Evolutionary conservation across 305 asterid genomes (phyloP).

Genomic region (Stenogyne calaminthoides): DNA sequence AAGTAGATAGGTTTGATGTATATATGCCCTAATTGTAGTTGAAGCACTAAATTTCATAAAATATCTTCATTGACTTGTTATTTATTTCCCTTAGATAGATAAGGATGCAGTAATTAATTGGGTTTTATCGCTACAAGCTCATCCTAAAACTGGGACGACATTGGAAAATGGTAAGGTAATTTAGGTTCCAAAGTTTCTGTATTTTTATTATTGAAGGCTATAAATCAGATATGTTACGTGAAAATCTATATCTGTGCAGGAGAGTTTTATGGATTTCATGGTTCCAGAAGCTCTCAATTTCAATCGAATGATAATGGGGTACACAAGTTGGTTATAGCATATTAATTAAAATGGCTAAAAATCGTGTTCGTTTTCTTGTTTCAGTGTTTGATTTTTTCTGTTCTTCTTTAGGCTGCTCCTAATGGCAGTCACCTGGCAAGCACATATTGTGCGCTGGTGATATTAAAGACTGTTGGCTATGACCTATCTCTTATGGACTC

Average conservation of each 20-base stretch:
- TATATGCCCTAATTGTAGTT: background rate
- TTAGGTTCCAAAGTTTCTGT: constrained; percentile 12
- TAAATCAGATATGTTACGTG: constrained; percentile 16
- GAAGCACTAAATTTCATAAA: background rate
- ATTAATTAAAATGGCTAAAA: constrained; percentile 6
- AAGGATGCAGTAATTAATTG: constrained; percentile 65
- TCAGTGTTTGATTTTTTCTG: constrained; percentile 13
- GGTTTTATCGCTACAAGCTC: constrained; percentile 93
- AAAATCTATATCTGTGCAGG: constrained; percentile 48
- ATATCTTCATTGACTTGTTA: constrained; percentile 19
- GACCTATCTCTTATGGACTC: constrained; percentile 67
- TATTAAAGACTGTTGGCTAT: constrained; percentile 79
- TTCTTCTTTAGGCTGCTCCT: constrained; percentile 42
- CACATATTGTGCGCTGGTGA: constrained; percentile 85
- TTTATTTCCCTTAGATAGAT: constrained; percentile 54
- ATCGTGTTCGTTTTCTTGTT: background rate
- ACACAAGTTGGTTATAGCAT: constrained; percentile 31
- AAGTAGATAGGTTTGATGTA: background rate
- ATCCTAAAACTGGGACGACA: constrained; percentile 48
- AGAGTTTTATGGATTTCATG: constrained; percentile 93
- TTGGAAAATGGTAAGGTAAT: constrained; percentile 61
- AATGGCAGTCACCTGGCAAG: constrained; percentile 96
- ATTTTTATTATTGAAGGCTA: constrained; percentile 18
- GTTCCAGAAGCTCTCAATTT: constrained; percentile 93
- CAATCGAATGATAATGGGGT: constrained; percentile 54